Percentiles rank a stretch among this genome's conserved stretches.
These are phyloP conservation scores for Talaromyces albobiverticillius DNA, from an alignment of 2,329 filamentous ascomycete genomes.

Conservation along the genomic window DNA sequence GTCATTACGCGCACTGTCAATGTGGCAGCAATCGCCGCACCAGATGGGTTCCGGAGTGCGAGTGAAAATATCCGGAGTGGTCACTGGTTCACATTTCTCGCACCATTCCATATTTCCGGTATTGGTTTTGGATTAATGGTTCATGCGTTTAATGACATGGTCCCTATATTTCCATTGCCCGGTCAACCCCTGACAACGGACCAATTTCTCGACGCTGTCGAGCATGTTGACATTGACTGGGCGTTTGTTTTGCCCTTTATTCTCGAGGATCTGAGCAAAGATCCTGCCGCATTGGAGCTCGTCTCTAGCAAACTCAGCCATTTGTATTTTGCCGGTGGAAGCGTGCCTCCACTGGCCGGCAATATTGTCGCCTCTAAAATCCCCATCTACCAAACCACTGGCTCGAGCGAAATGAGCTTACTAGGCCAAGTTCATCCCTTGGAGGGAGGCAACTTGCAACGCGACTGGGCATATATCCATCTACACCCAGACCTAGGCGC, in stretches of 20 bases:
- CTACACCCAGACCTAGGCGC: conserved; percentile 4
- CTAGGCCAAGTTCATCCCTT: conserved; percentile 10
- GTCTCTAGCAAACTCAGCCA: conserved; percentile 3
- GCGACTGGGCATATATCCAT: conserved; percentile 9
- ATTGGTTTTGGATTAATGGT: conserved; percentile 13
- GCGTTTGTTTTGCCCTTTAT: conserved; percentile 11
- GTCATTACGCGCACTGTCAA: conserved; percentile 9
- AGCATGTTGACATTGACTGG: conserved; percentile 9
- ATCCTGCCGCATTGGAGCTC: not conserved
- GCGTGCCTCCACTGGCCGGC: conserved; percentile 1
- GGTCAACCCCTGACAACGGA: conserved; percentile 5
- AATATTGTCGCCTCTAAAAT: conserved; percentile 9
- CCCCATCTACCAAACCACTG: conserved; percentile 10
- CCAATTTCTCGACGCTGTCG: conserved; percentile 7
- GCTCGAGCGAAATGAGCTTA: conserved; percentile 8
- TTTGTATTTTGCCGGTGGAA: conserved; percentile 8
- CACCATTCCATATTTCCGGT: conserved; percentile 12
- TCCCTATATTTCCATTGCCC: conserved; percentile 4
- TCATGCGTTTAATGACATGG: conserved; percentile 8
- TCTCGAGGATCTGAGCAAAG: conserved; percentile 9
- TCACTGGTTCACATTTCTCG: conserved; percentile 10
- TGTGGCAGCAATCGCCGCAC: not conserved
- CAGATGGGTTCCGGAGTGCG: conserved; percentile 3
- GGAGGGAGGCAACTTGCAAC: not conserved
- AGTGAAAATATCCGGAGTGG: conserved; percentile 7